These are phyloP conservation scores for Ophiostoma piceae DNA, from an alignment of 2,329 filamentous ascomycete genomes.

Conservation along the genomic window DNA sequence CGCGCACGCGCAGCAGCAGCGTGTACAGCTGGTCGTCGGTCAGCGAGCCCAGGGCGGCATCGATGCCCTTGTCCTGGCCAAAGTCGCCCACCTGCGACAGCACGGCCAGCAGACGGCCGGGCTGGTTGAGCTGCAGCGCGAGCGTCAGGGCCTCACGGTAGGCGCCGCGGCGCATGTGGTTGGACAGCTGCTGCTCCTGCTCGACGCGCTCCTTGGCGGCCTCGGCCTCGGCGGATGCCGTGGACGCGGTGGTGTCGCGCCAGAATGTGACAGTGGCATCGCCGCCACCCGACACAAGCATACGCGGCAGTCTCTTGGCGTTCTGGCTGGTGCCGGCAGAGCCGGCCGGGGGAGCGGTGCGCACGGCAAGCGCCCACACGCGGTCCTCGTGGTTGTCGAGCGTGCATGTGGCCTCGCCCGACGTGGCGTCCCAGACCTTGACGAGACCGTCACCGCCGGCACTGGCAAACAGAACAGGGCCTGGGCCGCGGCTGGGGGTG, in stretches of 20 bases:
- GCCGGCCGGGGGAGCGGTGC: slow-evolving; percentile 44
- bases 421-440: slow-evolving; percentile 89
- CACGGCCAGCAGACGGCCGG: slow-evolving; percentile 74
- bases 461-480: slow-evolving; percentile 64
- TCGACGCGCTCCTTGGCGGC: slow-evolving; percentile 73
- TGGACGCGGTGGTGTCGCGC: slow-evolving; percentile 82
- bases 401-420: slow-evolving; percentile 79
- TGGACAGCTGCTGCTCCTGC: slow-evolving; percentile 89
- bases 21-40: slow-evolving; percentile 81
- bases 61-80: slow-evolving; percentile 52
- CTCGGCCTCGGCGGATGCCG: slow-evolving; percentile 66
- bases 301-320: slow-evolving; percentile 38
- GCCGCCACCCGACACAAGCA: slow-evolving; percentile 82
- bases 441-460: slow-evolving; percentile 92
- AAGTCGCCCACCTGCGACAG: slow-evolving; percentile 63
- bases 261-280: slow-evolving; percentile 94
- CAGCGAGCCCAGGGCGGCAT: slow-evolving; percentile 73
- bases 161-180: slow-evolving; percentile 80
- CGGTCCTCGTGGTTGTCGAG: slow-evolving; percentile 96
- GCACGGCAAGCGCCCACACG: slow-evolving; percentile 81
- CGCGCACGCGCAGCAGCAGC: slow-evolving; percentile 73
- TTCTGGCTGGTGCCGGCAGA: neutral
- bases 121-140: slow-evolving; percentile 89
- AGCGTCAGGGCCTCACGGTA: slow-evolving; percentile 91
- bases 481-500: slow-evolving; percentile 6